phyloP scores from a whole-genome alignment of 2,329 filamentous ascomycete species.

The Trichophaea hybrida region DNA sequence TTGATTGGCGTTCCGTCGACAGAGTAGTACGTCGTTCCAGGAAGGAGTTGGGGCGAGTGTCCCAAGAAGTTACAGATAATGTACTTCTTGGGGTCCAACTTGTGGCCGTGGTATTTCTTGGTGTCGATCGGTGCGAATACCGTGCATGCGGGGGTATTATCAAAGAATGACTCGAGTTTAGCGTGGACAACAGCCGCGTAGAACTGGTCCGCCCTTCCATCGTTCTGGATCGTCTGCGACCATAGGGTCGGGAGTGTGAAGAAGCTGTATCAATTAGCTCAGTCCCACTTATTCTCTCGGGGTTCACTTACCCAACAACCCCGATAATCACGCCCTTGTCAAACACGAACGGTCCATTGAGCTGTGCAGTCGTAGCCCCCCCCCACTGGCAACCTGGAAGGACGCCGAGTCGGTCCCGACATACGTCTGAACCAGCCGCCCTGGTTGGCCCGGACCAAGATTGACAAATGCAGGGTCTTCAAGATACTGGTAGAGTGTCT shows the following conservation, averaged over 20 bases:
- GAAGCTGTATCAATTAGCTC: not conserved
- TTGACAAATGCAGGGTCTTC: not conserved
- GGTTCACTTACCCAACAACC: not conserved
- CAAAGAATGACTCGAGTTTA: not conserved
- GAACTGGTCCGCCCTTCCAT: not conserved
- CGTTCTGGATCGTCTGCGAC: not conserved
- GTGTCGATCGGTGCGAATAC: not conserved
- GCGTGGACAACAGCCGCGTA: not conserved
- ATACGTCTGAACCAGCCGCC: not conserved
- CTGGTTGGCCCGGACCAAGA: constrained; percentile 2
- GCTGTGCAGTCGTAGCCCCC: not conserved
- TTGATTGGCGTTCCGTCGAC: not conserved
- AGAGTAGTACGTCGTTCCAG: not conserved
- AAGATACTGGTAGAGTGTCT: not conserved
- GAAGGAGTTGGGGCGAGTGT: not conserved
- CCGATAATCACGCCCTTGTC: constrained; percentile 1
- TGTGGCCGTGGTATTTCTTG: not conserved
- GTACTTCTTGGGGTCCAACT: not conserved
- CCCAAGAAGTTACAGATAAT: not conserved
- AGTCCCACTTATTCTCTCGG: not conserved
- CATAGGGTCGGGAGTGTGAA: not conserved
- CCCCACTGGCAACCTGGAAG: not conserved
- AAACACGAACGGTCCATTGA: not conserved
- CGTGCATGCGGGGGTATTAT: not conserved
- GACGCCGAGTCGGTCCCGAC: not conserved